Evolutionary conservation across 306 rosid genomes (phyloP).

Genomic region (Vigna reflexopilosa): DNA sequence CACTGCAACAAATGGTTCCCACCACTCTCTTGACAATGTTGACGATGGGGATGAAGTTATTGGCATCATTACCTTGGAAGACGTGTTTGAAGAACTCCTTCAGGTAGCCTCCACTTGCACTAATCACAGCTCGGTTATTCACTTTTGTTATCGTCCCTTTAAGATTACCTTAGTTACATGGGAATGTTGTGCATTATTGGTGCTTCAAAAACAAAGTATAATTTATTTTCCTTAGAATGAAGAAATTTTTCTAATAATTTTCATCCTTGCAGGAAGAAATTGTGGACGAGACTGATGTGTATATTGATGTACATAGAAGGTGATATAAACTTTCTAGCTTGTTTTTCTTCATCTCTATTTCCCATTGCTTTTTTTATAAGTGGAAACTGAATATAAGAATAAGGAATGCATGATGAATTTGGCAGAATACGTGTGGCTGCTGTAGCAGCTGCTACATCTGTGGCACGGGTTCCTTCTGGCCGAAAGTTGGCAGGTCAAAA

Average conservation of each 20-base stretch:
- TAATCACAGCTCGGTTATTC: not conserved
- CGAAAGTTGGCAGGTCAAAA: slow-evolving; percentile 69
- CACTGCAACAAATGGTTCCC: slow-evolving; percentile 41
- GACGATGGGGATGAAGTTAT: slow-evolving; percentile 93
- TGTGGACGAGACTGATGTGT: slow-evolving; percentile 96
- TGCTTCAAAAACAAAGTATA: not conserved
- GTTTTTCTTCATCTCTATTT: slow-evolving; percentile 23
- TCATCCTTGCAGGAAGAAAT: slow-evolving; percentile 81
- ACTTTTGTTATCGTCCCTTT: not conserved
- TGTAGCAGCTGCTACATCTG: slow-evolving; percentile 93
- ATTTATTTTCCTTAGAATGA: slow-evolving; percentile 50
- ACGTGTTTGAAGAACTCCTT: slow-evolving; percentile 96
- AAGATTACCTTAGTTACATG: slow-evolving; percentile 8
- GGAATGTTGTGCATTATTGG: slow-evolving; percentile 10
- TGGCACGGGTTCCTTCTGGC: slow-evolving; percentile 84
- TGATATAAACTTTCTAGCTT: slow-evolving; percentile 37
- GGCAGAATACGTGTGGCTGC: slow-evolving; percentile 95
- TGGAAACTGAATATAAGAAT: slow-evolving; percentile 40
- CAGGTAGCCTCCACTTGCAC: slow-evolving; percentile 62
- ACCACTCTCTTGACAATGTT: slow-evolving; percentile 58
- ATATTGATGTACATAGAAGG: slow-evolving; percentile 86
- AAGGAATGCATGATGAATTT: slow-evolving; percentile 35
- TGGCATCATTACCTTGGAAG: slow-evolving; percentile 95
- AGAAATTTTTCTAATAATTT: slow-evolving; percentile 46
- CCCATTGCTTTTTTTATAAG: not conserved